Evolutionary conservation across 2,329 filamentous ascomycete genomes (phyloP).

Genomic region (Penicillium olsonii): DNA sequence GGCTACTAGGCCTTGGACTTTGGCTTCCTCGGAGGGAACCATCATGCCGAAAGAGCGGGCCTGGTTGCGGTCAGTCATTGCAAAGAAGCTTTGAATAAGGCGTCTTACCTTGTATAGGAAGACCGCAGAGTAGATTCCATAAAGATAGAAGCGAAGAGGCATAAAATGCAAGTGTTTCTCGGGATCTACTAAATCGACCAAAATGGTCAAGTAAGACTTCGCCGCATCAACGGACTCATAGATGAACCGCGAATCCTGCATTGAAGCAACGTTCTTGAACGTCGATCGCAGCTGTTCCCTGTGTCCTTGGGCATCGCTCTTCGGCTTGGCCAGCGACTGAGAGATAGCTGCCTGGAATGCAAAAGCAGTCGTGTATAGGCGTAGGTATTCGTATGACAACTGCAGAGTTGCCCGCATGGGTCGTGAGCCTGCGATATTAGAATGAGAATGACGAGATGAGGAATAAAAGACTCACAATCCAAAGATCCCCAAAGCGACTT

Average conservation of each 20-base stretch:
- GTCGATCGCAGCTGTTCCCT: conserved; percentile 45
- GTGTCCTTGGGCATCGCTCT: conserved; percentile 36
- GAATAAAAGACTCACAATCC: conserved; percentile 51
- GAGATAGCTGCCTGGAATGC: conserved; percentile 71
- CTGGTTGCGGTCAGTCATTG: conserved; percentile 26
- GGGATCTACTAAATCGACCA: conserved; percentile 62
- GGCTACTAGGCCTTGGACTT: conserved; percentile 59
- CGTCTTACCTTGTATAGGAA: conserved; percentile 62
- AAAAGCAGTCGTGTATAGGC: conserved; percentile 74
- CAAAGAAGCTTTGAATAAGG: not conserved
- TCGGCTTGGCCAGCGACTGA: conserved; percentile 48
- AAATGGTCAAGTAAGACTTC: conserved; percentile 60
- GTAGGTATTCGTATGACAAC: conserved; percentile 71
- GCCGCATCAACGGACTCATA: conserved; percentile 67
- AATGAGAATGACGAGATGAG: not conserved
- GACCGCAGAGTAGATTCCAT: conserved; percentile 63
- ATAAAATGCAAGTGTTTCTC: conserved; percentile 62
- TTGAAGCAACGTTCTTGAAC: conserved; percentile 59
- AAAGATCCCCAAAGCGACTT: conserved; percentile 69
- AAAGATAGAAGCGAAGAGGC: conserved; percentile 65
- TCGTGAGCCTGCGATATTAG: conserved; percentile 54
- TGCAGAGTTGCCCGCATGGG: conserved; percentile 68
- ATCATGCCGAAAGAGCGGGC: conserved; percentile 62
- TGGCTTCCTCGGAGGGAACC: conserved; percentile 55
- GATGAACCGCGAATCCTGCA: conserved; percentile 66